Conservation (phyloP, 1,139 yeast genomes). For the Sugiyamaella pinicola region DNA sequence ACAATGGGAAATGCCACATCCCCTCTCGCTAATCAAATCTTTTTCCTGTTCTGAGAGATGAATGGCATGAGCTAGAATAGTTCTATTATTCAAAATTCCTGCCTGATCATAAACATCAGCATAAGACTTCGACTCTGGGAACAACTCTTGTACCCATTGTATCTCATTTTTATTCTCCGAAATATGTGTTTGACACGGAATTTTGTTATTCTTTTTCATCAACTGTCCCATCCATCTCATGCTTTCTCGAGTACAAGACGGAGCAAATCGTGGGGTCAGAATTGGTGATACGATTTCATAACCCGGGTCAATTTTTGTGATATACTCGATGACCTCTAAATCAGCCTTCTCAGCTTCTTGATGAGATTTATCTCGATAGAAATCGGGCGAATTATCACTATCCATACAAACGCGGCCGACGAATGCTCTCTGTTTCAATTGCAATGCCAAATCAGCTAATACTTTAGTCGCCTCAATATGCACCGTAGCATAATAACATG, state of each 20-base stretch:
- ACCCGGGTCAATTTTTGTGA: constrained; percentile 55
- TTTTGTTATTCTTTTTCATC: constrained; percentile 47
- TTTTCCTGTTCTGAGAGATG: constrained; percentile 71
- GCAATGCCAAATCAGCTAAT: constrained; percentile 70
- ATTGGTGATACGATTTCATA: constrained; percentile 63
- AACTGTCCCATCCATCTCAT: constrained; percentile 65
- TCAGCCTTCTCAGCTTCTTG: constrained; percentile 60
- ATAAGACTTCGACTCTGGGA: constrained; percentile 70
- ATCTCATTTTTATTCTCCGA: constrained; percentile 79
- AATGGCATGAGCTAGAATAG: constrained; percentile 88
- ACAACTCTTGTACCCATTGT: constrained; percentile 68
- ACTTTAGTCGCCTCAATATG: constrained; percentile 74
- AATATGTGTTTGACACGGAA: constrained; percentile 88
- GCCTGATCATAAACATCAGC: constrained; percentile 75
- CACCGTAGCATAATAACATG: constrained; percentile 86
- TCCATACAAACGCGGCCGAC: constrained; percentile 97
- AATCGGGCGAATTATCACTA: constrained; percentile 62
- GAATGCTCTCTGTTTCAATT: constrained; percentile 79
- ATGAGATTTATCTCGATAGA: constrained; percentile 61
- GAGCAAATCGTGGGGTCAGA: constrained; percentile 93
- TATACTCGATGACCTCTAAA: constrained; percentile 57
- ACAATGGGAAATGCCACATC: constrained; percentile 86
- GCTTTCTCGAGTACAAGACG: constrained; percentile 70
- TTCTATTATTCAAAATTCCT: constrained; percentile 60
- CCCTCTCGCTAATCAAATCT: constrained; percentile 52